Conservation (phyloP, 176 grass and related monocot genomes). For the Hyparrhenia diplandra region DNA sequence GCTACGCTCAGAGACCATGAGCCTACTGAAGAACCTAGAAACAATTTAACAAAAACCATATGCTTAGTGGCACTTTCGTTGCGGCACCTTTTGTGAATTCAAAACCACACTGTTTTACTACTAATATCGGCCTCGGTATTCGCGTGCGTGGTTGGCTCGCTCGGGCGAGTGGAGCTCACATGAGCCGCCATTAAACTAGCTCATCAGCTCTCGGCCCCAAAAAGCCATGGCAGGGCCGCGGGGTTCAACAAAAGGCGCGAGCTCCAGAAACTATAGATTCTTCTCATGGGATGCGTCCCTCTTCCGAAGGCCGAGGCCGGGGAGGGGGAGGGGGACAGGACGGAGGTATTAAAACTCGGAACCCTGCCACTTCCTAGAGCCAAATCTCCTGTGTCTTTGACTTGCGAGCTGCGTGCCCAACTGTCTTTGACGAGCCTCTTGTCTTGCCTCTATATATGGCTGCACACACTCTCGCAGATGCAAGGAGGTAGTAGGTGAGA, state of each 20-base stretch:
- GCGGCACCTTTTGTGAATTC: constrained; percentile 17
- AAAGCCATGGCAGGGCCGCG: constrained; percentile 17
- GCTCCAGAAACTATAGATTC: constrained; percentile 69
- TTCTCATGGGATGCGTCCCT: constrained; percentile 50
- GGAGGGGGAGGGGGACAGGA: constrained; percentile 55
- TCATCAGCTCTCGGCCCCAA: constrained; percentile 28
- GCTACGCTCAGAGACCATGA: constrained; percentile 26
- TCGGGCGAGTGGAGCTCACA: constrained; percentile 61
- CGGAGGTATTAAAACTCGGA: constrained; percentile 47
- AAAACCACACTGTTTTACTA: constrained; percentile 12
- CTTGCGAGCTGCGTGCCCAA: constrained; percentile 32
- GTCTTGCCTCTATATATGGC: constrained; percentile 27
- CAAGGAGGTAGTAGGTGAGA: constrained; percentile 10
- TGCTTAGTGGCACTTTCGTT: not conserved
- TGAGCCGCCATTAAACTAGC: constrained; percentile 64
- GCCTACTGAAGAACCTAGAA: constrained; percentile 31
- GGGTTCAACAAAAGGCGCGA: constrained; percentile 31
- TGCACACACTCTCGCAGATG: not conserved
- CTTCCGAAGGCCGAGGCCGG: constrained; percentile 30
- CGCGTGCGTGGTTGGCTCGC: constrained; percentile 9
- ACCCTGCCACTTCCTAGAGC: constrained; percentile 9
- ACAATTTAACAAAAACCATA: not conserved
- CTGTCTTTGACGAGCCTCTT: constrained; percentile 34
- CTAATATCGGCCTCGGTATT: constrained; percentile 26
- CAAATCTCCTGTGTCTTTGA: constrained; percentile 67